Evolutionary conservation across 805 yeast genomes (phyloP).

Genomic region (Kluyveromyces starmeri): DNA sequence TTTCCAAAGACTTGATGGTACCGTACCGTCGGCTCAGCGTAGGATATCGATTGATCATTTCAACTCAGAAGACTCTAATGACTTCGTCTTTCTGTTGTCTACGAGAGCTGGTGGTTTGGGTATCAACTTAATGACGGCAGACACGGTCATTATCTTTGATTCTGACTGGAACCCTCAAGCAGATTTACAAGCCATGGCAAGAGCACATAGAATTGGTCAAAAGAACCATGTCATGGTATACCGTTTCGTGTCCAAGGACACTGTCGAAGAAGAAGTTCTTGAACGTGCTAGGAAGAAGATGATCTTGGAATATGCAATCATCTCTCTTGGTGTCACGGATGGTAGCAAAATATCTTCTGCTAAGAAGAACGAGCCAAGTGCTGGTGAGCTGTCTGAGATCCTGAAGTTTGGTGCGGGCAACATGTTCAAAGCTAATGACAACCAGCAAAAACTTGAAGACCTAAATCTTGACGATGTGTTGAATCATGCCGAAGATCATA

Average conservation of each 20-base stretch:
- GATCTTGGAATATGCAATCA: conserved; percentile 96
- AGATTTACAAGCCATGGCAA: conserved; percentile 98
- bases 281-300: conserved; percentile 96
- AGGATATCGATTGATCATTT: conserved; percentile 93
- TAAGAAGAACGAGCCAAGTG: conserved; percentile 62
- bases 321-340: conserved; percentile 91
- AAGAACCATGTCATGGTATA: conserved; percentile 96
- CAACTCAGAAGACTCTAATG: conserved; percentile 87
- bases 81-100: conserved; percentile 79
- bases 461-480: conserved; percentile 92
- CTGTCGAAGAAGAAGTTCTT: conserved; percentile 94
- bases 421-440: conserved; percentile 93
- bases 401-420: conserved; percentile 97
- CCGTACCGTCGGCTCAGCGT: conserved; percentile 88
- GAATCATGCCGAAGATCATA: conserved; percentile 94
- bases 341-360: conserved; percentile 36
- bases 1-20: conserved; percentile 94
- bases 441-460: conserved; percentile 91
- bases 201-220: conserved; percentile 99
- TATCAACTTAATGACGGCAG: conserved; percentile 97
- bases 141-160: conserved; percentile 94
- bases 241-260: conserved; percentile 94
- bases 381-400: conserved; percentile 84
- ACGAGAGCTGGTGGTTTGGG: conserved; percentile 99
- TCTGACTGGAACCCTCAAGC: conserved; percentile 99